Base-by-base conservation (phyloP, 2,329 filamentous ascomycete genomes). In the Trichoderma sp. region DNA sequence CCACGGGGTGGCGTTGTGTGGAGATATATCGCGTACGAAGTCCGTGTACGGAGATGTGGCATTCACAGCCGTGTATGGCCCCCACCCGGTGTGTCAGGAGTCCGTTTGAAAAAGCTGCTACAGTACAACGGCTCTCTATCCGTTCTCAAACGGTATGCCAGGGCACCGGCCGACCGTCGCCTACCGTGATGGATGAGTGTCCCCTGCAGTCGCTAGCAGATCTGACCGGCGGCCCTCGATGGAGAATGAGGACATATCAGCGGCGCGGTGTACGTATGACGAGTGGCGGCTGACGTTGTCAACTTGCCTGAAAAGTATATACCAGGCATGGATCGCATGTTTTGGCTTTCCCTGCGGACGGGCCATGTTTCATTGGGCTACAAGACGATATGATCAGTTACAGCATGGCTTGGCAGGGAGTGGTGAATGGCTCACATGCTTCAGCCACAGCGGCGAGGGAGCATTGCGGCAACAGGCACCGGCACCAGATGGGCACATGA, bases 1-100 rank as follows among this genome's bases (percentile, higher is more conserved):
- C 59, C 59, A 62, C 59, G 52, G 28, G 59, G 59, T 62, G 59
- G 59, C 59, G 59, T 62, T 62, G 59, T 39, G 34, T 62, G 48
- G 48, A 34, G 57, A 12, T 30, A 34, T 52, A 52, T 19, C 50
- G 30, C 50, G 10, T 39, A 39, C 34, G 12, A 14, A 14, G 34
- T 39, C 12, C 28, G 28, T 14, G 34, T 3, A 39, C 30, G 52
- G 55, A 19, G 41, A 24, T 26, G 6, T 19, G 30, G 34, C 34
- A 47, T 7, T 28, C 12, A 2, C 39, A 30, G 43, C 19, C 19
- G 48, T 34, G 17, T 30, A 52, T n/a, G 26, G 41, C 48, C 48
- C 39, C 59, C 7, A 28, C 43, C 26, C 12, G 14, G 14, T 39
- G 34, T 39, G 34, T 30, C 34, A 21, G 26, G 39, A 44, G 43